phyloP scores from a whole-genome alignment of 1,284 basidiomycete species.

The Moesziomyces globuligerus region DNA sequence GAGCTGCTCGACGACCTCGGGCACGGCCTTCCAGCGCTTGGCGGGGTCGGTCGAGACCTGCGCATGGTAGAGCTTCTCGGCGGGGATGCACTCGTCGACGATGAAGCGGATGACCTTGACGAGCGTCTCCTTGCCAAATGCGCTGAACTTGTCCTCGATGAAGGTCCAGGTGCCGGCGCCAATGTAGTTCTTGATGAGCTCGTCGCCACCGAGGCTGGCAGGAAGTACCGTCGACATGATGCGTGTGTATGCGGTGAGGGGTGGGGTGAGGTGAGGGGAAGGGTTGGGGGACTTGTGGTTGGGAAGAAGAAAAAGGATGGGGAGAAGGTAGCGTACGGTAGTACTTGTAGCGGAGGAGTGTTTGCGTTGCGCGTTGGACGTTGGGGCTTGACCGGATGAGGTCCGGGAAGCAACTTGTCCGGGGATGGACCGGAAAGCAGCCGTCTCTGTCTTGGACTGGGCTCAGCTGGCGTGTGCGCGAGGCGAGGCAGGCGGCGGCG shows the following conservation, averaged over 20 bases:
- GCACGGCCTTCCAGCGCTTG: slow-evolving; percentile 83
- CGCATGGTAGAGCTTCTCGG: slow-evolving; percentile 79
- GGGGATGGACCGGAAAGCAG: background rate
- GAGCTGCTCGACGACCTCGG: slow-evolving; percentile 83
- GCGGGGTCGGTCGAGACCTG: slow-evolving; percentile 82
- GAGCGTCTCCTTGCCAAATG: slow-evolving; percentile 85
- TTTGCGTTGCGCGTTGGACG: background rate
- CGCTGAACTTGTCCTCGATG: slow-evolving; percentile 73
- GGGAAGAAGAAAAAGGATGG: background rate
- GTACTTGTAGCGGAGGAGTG: background rate
- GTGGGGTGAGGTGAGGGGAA: background rate
- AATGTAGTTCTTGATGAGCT: slow-evolving; percentile 56
- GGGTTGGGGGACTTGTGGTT: background rate
- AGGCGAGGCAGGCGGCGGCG: too few relatives aligned
- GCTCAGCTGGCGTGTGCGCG: background rate
- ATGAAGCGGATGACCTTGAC: slow-evolving; percentile 85
- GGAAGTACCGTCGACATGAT: slow-evolving; percentile 34
- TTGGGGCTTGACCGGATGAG: background rate
- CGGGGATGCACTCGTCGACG: slow-evolving; percentile 86
- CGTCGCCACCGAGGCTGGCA: slow-evolving; percentile 41
- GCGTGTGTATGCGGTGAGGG: background rate
- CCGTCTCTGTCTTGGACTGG: too few relatives aligned
- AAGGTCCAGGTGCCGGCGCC: slow-evolving; percentile 65
- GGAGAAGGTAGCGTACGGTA: slow-evolving; percentile 1
- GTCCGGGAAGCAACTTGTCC: background rate